Evolutionary conservation across 805 yeast species (phyloP).

Genomic region (Saturnispora ahearnii): DNA sequence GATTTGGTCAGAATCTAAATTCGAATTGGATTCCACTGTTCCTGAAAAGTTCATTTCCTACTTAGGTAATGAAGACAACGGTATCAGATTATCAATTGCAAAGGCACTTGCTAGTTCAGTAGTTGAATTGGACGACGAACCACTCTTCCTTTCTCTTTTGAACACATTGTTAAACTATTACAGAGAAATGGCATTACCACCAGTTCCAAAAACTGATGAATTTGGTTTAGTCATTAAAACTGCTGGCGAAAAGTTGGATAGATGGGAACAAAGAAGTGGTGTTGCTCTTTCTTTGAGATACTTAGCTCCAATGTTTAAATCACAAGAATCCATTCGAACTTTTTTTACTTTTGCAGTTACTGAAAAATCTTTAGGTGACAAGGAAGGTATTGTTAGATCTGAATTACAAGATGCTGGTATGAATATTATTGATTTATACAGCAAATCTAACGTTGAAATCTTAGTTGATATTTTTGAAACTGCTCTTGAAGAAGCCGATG

Average conservation of each 20-base stretch:
- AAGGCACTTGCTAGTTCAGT: conserved; percentile 57
- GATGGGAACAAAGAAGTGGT: conserved; percentile 83
- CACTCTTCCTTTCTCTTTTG: conserved; percentile 30
- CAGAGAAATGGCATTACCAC: conserved; percentile 53
- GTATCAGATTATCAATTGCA: conserved; percentile 67
- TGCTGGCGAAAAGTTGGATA: conserved; percentile 53
- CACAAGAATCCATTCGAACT: conserved; percentile 35
- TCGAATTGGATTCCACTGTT: conserved; percentile 37
- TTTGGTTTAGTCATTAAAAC: conserved; percentile 69
- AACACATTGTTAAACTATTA: conserved; percentile 46
- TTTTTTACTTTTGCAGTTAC: conserved; percentile 52
- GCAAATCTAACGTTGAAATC: conserved; percentile 56
- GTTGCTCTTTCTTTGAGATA: conserved; percentile 58
- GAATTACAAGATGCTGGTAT: conserved; percentile 89
- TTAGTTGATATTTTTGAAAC: conserved; percentile 76
- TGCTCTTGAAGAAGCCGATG: conserved; percentile 44
- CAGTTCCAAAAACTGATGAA: conserved; percentile 67
- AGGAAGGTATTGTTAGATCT: conserved; percentile 60
- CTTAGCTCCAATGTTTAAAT: conserved; percentile 40
- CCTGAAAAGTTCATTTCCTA: conserved; percentile 40
- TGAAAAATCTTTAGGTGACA: conserved; percentile 65
- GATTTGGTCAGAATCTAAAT: conserved; percentile 74
- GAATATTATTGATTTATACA: conserved; percentile 56
- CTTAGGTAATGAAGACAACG: conserved; percentile 49
- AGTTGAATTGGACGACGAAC: conserved; percentile 21